These are phyloP conservation scores for Petunia axillaris DNA, from an alignment of 257 asterid genomes.

Conservation along the genomic window DNA sequence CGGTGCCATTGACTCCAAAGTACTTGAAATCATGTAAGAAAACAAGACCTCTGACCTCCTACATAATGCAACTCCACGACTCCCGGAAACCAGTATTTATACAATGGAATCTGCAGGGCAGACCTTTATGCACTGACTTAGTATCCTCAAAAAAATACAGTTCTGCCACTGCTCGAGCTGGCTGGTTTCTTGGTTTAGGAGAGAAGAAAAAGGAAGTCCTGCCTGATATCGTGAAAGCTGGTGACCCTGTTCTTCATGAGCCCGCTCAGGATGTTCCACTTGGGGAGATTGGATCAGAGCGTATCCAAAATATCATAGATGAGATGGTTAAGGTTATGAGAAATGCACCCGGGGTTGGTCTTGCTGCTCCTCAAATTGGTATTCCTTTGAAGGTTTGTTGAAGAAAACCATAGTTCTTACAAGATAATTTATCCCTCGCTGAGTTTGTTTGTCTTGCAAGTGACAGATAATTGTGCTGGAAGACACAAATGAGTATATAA, in stretches of 20 bases:
- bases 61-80: slow-evolving; percentile 9
- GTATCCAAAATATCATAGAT: slow-evolving; percentile 78
- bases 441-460: slow-evolving; percentile 21
- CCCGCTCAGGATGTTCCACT: slow-evolving; percentile 64
- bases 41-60: slow-evolving; percentile 41
- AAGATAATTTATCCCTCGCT: not conserved
- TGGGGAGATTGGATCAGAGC: slow-evolving; percentile 76
- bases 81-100: slow-evolving; percentile 25
- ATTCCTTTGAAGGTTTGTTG: slow-evolving; percentile 72
- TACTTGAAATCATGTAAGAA: slow-evolving; percentile 39
- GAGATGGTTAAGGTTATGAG: slow-evolving; percentile 88
- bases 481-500: slow-evolving; percentile 74
- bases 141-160: slow-evolving; percentile 35
- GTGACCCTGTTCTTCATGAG: slow-evolving; percentile 98
- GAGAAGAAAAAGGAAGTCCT: slow-evolving; percentile 48
- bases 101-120: slow-evolving; percentile 26
- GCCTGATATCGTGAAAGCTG: slow-evolving; percentile 89
- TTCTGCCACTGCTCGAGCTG: slow-evolving; percentile 52
- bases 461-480: slow-evolving; percentile 85
- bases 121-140: slow-evolving; percentile 29
- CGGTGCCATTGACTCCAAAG: slow-evolving; percentile 38
- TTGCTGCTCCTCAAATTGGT: slow-evolving; percentile 98
- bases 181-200: slow-evolving; percentile 76
- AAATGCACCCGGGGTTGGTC: slow-evolving; percentile 93
- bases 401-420: not conserved